Evolutionary conservation across 1,139 yeast genomes (phyloP), one percentile per base, ranked within the genome.

Genomic region (Hanseniaspora gamundiae): DNA sequence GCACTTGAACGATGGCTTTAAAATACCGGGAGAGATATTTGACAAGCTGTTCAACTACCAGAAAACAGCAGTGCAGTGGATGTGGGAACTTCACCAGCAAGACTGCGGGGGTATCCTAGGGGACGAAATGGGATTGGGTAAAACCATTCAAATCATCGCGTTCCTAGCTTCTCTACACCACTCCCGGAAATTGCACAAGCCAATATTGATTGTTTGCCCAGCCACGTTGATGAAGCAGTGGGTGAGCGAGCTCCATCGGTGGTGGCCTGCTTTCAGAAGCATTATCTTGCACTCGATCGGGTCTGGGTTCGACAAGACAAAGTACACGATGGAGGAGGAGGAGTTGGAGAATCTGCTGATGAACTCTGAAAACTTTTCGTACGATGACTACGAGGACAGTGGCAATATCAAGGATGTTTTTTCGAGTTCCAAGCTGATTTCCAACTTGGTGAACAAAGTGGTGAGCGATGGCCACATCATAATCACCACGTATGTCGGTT

Each of bases 61-160:
- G 55, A 84, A 85, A 55, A 91, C 98, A 0, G 87, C 97, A 49
- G 91, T 82, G 1, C 91, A 76, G 48, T 77, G 83, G 83, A 65
- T 76, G 2, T 76, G 78, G 67, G 99, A 91, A 56, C 68, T 91
- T 17, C 81, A 85, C 55, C 71, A 78, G 17, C 97, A 88, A 57
- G 78, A 77, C 45, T 80, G 91, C 2, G 98, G 98, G 1, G 98
- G 98, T 0, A 91, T 91, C 10, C 73, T 91, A 41, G 96, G 97
- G 28, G 98, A 91, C 62, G 98, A 91, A 61, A 91, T 91, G 98
- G 98, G 98, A 0, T 64, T 91, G 14, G 98, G 98, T 2, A 91
- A 91, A 57, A 91, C 98, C 0, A 82, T 91, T 45, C 98, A 91
- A 59, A 74, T 91, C 8, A 86, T 86, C 36, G 77, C 96, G 0